Evolutionary conservation across 2,329 filamentous ascomycete genomes (phyloP), one percentile per base, ranked within the genome.

Genomic region (Bipolaris oryzae): DNA sequence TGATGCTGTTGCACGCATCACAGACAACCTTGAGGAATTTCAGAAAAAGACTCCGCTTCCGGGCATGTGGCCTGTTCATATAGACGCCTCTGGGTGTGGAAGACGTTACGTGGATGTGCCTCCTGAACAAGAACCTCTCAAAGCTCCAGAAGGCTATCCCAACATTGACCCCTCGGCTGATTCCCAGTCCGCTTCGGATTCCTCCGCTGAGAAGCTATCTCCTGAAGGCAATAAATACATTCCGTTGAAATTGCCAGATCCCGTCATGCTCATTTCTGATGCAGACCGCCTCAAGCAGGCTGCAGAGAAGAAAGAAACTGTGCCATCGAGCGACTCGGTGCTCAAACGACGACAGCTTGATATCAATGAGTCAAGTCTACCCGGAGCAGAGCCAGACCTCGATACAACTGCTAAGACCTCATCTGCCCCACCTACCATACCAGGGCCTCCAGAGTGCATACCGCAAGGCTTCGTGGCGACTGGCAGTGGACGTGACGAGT

Each of bases 401-500:
- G 56, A 57, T 21, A 44, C 44, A 33, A 50, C 34, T 18, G 15
- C 35, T 50, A 23, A 53, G 15, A 47, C 58, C 37, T 41, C 59
- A 31, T 53, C 53, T 20, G 52, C 57, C 15, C 28, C 25, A 43
- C 33, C 59, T 7, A 50, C 63, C 9, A 56, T 51, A n/a, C 63
- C 61, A 38, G 61, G 60, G 6, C 58, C 50, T n/a, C 73, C 71
- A 3, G 67, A 68, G 33, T 76, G 74, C 45, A 62, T 70, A 51
- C 63, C 70, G 2, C 86, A 90, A 63, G 86, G 85, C 3, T 79
- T 92, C 11, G 80, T 78, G 2, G 77, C 77, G 0, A 67, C 82
- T 1, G 79, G 77, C 10, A 76, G 77, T 53, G 78, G 79, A 2
- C 66, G 69, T 38, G 80, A 87, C 56, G 73, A 76, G 33, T 76